A percentile compares a stretch with the other conserved stretches of the same genome.
These are phyloP conservation scores for Xanthoceras sorbifolium DNA, from an alignment of 345 rosid genomes.

Conservation along the genomic window DNA sequence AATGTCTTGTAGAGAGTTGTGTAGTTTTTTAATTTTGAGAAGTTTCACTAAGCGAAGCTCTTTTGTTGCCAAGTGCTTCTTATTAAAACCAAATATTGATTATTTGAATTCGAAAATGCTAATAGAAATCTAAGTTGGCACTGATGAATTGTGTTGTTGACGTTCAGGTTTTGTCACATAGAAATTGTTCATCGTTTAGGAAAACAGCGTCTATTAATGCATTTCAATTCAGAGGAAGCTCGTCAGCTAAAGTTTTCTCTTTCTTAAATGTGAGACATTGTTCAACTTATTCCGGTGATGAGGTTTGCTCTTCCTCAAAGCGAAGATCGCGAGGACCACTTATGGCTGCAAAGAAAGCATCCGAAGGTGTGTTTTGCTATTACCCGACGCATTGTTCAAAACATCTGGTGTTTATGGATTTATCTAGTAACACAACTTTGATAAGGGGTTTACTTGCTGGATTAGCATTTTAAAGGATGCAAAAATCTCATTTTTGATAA, in stretches of 20 bases:
- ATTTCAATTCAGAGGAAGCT: constrained; percentile 42
- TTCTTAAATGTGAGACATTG: constrained; percentile 41
- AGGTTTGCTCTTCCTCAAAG: constrained; percentile 58
- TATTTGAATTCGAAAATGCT: not conserved
- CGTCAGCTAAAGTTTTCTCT: constrained; percentile 48
- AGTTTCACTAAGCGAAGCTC: not conserved
- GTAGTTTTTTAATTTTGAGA: not conserved
- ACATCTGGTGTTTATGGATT: constrained; percentile 1
- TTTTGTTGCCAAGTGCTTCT: not conserved
- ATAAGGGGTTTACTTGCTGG: not conserved
- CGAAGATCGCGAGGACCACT: constrained; percentile 88
- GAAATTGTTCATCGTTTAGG: constrained; percentile 49
- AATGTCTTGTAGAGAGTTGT: constrained; percentile 23
- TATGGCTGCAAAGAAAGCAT: constrained; percentile 85
- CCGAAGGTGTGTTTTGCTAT: constrained; percentile 53
- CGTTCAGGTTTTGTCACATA: constrained; percentile 57
- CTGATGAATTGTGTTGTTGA: constrained; percentile 21
- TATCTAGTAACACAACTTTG: not conserved
- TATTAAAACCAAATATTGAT: not conserved
- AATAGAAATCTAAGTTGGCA: not conserved
- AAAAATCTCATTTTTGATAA: constrained; percentile 12
- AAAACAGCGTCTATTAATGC: constrained; percentile 40
- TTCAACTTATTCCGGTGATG: constrained; percentile 45
- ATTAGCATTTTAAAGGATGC: not conserved
- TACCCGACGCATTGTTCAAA: not conserved